Base-by-base conservation (phyloP, 495 filamentous ascomycete species). In the Penicilliopsis zonata region DNA sequence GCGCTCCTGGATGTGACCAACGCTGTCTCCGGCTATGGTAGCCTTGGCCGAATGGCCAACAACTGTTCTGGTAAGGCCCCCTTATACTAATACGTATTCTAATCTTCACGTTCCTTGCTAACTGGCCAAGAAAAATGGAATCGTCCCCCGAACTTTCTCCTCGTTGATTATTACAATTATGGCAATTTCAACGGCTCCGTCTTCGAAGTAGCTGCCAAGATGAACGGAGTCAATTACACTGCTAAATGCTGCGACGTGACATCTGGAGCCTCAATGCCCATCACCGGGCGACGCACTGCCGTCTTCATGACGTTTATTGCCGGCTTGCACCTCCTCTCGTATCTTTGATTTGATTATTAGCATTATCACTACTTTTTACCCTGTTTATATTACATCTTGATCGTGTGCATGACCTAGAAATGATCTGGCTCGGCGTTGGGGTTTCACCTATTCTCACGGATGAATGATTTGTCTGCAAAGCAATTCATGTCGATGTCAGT, bases 141-240 rank as follows among this genome's bases (percentile, higher is more conserved):
- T 13, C 70, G 79, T 21, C 66, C 80, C 1, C 88, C 88, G 0
- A 94, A 82, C 49, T 81, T 93, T 44, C 65, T 96, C 5, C 72
- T 94, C 16, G 84, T 94, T 3, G 88, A 96, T 50, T 92, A 82
- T 50, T 93, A 88, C 56, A 80, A 92, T 44, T 54, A 55, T 31
- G 85, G 82, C 31, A 61, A 59, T 9, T 72, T 57, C 32, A 70
- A 72, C 34, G 88, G 88, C n/a, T 80, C 80, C 3, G 88, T 94
- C 25, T 94, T 96, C 47, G 75, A 88, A 46, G 86, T 90, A 23
- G 88, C 87, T 2, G 88, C 88, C 7, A 50, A 65, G 40, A 74
- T 77, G 47, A 96, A 96, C 52, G 80, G 83, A 37, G 84, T 96
- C 31, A 80, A 78, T 1, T 94, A 86, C 46, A 69, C 74, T 42